Evolutionary conservation across 176 grass and related monocot genomes (phyloP), one percentile per base, ranked within the genome.

Genomic region (Areca catechu): DNA sequence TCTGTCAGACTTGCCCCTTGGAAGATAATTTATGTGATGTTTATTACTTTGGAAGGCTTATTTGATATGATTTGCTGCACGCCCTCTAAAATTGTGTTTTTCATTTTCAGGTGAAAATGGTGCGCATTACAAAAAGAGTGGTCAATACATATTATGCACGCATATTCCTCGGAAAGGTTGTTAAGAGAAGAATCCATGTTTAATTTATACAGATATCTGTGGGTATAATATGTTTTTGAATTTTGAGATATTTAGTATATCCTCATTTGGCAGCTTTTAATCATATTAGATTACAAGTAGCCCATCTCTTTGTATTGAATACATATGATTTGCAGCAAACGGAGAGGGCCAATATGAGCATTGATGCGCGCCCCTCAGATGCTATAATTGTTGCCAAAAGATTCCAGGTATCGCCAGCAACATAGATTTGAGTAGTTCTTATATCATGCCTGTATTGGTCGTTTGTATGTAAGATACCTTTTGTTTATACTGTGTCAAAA

Each of bases 41-140:
- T 43, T 43, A 43, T 43, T 43, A 43, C 34, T 43, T 29, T 43
- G 3, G 9, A 43, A 43, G 34, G 34, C 9, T 28, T 17, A 28
- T 37, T 15, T 29, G 17, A 60, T 16, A 16, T 59, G 1, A 7
- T 25, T 25, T 6, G 22, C 57, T 17, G 25, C 25, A n/a, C 3
- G 6, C 57, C 5, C 16, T 28, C 16, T n/a, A 25, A 60, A 19
- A 16, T 60, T 16, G 4, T 2, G 22, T 1, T 30, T 60, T 34
- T 23, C 17, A 37, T 60, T 60, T 60, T 60, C 57, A 60, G 57
- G 57, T 60, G 17, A 60, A 18, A 60, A 60, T 60, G 57, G 57
- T 60, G 22, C 6, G 57, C 22, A 60, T 60, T 29, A 60, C 57
- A 60, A 17, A 60, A 60, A 29, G 57, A 37, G 57, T 60, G 24